phyloP scores from a whole-genome alignment of 2,329 filamentous ascomycete genomes.

The Colletotrichum sp. region DNA sequence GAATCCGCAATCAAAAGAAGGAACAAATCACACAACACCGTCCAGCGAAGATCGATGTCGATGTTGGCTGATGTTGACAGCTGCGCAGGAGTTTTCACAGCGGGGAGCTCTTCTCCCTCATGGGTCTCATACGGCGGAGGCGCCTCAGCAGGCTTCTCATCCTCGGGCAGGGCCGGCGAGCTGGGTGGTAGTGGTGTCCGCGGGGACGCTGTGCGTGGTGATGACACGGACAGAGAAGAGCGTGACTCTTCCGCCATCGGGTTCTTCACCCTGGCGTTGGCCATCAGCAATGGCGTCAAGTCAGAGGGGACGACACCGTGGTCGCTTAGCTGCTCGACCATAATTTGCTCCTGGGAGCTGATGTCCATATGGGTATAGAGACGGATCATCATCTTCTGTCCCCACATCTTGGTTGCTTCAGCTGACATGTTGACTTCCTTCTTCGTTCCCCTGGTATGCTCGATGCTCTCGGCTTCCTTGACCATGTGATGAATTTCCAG shows the following conservation, averaged over 20 bases:
- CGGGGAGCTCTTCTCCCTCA: conserved; percentile 73
- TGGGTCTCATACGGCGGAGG: conserved; percentile 68
- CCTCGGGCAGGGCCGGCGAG: conserved; percentile 30
- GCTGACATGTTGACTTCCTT: conserved; percentile 73
- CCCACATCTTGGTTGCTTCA: conserved; percentile 92
- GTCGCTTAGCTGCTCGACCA: conserved; percentile 96
- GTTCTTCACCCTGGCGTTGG: conserved; percentile 91
- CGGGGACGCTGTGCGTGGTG: background rate
- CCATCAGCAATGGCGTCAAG: conserved; percentile 84
- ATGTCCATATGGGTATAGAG: conserved; percentile 98
- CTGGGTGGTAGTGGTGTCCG: conserved; percentile 19
- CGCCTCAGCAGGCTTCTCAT: conserved; percentile 54
- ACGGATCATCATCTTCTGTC: conserved; percentile 97
- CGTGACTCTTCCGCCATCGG: conserved; percentile 69
- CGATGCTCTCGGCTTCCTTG: conserved; percentile 67
- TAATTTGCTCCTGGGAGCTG: conserved; percentile 87
- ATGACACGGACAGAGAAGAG: background rate
- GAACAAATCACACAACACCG: conserved; percentile 94
- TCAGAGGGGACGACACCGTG: conserved; percentile 89
- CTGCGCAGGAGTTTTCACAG: conserved; percentile 83
- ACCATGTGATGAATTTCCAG: conserved; percentile 82
- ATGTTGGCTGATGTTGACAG: conserved; percentile 82
- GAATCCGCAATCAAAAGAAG: conserved; percentile 96
- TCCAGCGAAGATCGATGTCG: conserved; percentile 97
- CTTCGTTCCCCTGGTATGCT: conserved; percentile 68